A percentile compares a stretch with the other conserved stretches of the same genome.
Evolutionary conservation across 1,284 basidiomycete genomes (phyloP).

Genomic region (Peniophora sp.): DNA sequence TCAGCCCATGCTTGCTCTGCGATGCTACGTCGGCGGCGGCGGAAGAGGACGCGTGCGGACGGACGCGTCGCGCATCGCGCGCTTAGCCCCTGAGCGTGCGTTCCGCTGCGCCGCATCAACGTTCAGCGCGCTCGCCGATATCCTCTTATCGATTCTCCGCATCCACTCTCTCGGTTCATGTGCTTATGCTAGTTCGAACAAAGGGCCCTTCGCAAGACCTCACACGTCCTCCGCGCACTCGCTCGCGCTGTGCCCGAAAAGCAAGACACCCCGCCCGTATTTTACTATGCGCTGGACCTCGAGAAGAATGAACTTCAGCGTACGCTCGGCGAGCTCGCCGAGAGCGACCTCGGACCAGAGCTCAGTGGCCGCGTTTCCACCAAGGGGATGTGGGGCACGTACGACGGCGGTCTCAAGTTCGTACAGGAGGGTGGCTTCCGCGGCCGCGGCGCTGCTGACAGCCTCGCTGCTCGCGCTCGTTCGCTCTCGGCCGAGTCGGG

Average conservation of each 20-base stretch:
- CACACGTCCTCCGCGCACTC: constrained; percentile 75
- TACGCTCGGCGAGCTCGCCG: constrained; percentile 64
- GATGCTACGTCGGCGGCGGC: not conserved
- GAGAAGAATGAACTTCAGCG: constrained; percentile 82
- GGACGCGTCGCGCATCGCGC: too few relatives aligned
- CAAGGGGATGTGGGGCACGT: constrained; percentile 85
- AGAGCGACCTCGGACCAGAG: constrained; percentile 54
- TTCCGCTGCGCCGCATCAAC: not conserved
- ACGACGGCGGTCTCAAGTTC: constrained; percentile 73
- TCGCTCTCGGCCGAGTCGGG: constrained; percentile 16
- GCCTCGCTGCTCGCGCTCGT: constrained; percentile 22
- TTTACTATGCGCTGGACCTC: constrained; percentile 92
- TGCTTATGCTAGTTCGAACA: constrained; percentile 1
- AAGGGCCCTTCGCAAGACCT: constrained; percentile 87
- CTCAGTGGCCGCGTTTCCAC: constrained; percentile 66
- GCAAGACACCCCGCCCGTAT: constrained; percentile 51
- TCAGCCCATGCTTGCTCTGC: constrained; percentile 1
- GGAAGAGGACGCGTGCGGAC: not conserved
- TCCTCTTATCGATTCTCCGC: not conserved
- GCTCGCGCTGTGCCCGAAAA: constrained; percentile 37
- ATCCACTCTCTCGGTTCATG: not conserved
- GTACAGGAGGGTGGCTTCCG: constrained; percentile 52
- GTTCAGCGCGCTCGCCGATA: not conserved
- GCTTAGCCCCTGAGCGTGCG: not conserved
- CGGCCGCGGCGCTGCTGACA: constrained; percentile 10